Percentiles rank a stretch among this genome's conserved stretches.
These are phyloP conservation scores for Candida namnaoensis DNA, from an alignment of 805 yeast species.

Conservation along the genomic window DNA sequence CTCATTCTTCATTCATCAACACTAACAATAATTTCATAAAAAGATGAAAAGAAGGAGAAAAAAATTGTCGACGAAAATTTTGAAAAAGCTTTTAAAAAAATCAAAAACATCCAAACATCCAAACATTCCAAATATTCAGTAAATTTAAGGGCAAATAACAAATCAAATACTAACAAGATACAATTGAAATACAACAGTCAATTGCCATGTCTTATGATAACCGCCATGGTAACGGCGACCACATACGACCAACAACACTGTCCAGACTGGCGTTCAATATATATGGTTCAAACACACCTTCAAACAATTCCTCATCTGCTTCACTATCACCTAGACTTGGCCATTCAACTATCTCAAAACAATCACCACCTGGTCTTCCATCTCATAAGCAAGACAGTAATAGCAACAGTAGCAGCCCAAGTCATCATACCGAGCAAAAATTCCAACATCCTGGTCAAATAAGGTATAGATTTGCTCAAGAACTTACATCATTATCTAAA, in stretches of 20 bases:
- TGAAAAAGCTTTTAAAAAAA: no score
- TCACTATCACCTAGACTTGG: constrained; percentile 4
- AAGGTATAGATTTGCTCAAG: constrained; percentile 22
- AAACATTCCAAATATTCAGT: no score
- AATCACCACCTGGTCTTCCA: constrained; percentile 10
- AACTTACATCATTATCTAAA: constrained; percentile 15
- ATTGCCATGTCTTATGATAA: not conserved
- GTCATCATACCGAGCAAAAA: constrained; percentile 11
- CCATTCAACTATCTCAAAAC: constrained; percentile 3
- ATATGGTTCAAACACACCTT: constrained; percentile 30
- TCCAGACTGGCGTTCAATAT: constrained; percentile 54
- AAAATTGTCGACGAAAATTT: no score
- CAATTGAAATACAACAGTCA: no score
- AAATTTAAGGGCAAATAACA: no score
- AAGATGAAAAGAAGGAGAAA: no score
- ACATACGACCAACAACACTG: constrained; percentile 16
- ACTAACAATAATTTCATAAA: no score
- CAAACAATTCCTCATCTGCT: constrained; percentile 10
- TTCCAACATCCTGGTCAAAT: constrained; percentile 14
- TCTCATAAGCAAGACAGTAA: not conserved
- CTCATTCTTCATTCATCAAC: no score
- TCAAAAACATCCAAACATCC: no score
- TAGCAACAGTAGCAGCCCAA: constrained; percentile 2
- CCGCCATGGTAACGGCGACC: not conserved
- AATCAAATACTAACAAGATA: no score